These are phyloP conservation scores for Ballota nigra DNA, from an alignment of 257 asterid species.

Conservation along the genomic window DNA sequence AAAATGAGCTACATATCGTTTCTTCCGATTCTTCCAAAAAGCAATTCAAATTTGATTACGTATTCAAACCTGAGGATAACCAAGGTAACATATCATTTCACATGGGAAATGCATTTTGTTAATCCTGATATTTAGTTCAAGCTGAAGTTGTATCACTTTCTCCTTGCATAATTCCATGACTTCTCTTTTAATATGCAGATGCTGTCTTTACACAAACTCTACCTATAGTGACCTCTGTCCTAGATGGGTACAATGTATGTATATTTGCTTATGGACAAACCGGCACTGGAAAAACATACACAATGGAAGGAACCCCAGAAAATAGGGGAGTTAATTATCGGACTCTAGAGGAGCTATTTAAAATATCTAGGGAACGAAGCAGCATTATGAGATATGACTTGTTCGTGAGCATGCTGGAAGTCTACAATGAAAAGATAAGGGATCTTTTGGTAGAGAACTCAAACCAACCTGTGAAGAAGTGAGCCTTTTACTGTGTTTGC, in stretches of 20 bases:
- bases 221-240: slow-evolving; percentile 88
- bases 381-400: slow-evolving; percentile 62
- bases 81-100: slow-evolving; percentile 52
- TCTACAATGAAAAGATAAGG: slow-evolving; percentile 94
- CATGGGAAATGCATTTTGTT: neutral
- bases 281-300: slow-evolving; percentile 38
- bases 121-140: neutral
- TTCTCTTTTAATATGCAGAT: slow-evolving; percentile 46
- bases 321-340: slow-evolving; percentile 89
- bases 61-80: slow-evolving; percentile 72
- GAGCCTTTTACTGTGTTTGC: slow-evolving; percentile 34
- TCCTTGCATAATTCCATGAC: slow-evolving; percentile 8
- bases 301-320: slow-evolving; percentile 94
- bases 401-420: slow-evolving; percentile 95
- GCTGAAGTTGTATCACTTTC: neutral
- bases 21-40: slow-evolving; percentile 75
- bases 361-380: slow-evolving; percentile 63
- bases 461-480: slow-evolving; percentile 77
- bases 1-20: slow-evolving; percentile 73
- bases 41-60: slow-evolving; percentile 81
- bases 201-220: slow-evolving; percentile 67
- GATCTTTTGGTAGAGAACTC: slow-evolving; percentile 84
- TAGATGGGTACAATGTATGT: slow-evolving; percentile 94
- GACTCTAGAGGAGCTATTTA: slow-evolving; percentile 80
- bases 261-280: slow-evolving; percentile 95